phyloP scores from a whole-genome alignment of 371 early-diverging fungal species.

The Mortierella sp. region DNA sequence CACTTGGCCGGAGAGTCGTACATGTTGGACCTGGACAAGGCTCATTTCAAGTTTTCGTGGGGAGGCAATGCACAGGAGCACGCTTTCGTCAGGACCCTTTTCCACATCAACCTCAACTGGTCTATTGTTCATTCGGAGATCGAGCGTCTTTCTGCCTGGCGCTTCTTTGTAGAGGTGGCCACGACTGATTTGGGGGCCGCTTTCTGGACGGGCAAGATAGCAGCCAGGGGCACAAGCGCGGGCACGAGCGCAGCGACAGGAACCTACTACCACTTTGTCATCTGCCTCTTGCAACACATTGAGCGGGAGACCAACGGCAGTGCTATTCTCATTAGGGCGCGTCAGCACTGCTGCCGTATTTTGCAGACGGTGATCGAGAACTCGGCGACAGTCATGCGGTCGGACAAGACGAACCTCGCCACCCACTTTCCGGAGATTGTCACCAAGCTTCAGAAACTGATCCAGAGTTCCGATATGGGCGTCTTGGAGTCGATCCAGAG shows the following conservation, averaged over 20 bases:
- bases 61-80: conserved; percentile 24
- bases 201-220: conserved; percentile 34
- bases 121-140: conserved; percentile 55
- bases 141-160: conserved; percentile 49
- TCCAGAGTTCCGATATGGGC: conserved; percentile 60
- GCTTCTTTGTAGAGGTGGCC: conserved; percentile 49
- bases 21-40: conserved; percentile 42
- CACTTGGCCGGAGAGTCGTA: conserved; percentile 49
- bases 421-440: conserved; percentile 54
- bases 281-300: conserved; percentile 58
- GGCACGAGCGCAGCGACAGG: conserved; percentile 14
- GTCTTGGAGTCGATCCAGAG: conserved; percentile 49
- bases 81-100: conserved; percentile 27
- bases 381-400: conserved; percentile 28
- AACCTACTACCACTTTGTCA: conserved; percentile 39
- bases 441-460: conserved; percentile 64
- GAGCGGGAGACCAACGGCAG: conserved; percentile 59
- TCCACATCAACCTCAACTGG: conserved; percentile 53
- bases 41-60: conserved; percentile 41
- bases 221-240: too few species aligned
- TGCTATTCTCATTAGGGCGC: conserved; percentile 46
- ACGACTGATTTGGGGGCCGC: conserved; percentile 32
- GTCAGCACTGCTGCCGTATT: conserved; percentile 42
- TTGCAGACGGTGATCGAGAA: conserved; percentile 50
- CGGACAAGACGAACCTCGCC: conserved; percentile 51